Evolutionary conservation across 495 filamentous ascomycete genomes (phyloP), one percentile per base, ranked within the genome.

Genomic region (Copromyces sp.): DNA sequence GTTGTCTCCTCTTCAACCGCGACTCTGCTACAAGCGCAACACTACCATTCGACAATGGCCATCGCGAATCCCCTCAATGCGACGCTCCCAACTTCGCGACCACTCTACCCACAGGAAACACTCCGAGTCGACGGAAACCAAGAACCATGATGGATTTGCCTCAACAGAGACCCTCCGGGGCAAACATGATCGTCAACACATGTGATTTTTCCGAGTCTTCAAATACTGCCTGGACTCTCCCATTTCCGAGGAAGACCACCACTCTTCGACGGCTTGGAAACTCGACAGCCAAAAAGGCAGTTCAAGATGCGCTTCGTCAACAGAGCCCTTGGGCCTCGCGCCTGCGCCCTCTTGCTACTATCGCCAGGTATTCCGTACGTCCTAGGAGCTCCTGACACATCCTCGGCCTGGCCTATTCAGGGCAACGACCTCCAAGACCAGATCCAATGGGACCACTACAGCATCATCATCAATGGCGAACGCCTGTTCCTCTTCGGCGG

Each of bases 381-480:
- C 5, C 3, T 17, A 9, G 53, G 53, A 65, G 53, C 53, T 9
- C 37, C 53, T 9, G 6, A 37, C 53, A 1, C 53, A 17, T 0
- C 70, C 38, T 53, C 73, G 0, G 8, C 68, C 4, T 87, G 86
- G 86, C 86, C 84, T 0, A 61, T 87, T 2, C 84, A 84, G 68
- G 81, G 86, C 72, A 83, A 89, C 75, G 82, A 84, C 14, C 74
- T 87, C 24, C 89, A 83, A 73, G 78, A 84, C 6, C 80, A 83
- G 1, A 85, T 89, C 2, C 76, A 87, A 78, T 86, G 85, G 89
- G 89, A 89, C 65, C 78, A 87, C 32, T 89, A 88, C 75, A 89
- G 88, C 80, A 82, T 89, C 69, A 83, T 82, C 7, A 80, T 90
- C 59, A 87, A 87, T 38, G 88, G 87, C 11, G 82, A 89, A 73